Conservation (phyloP, 2,329 filamentous ascomycete species). For the Colletotrichum caudatum region DNA sequence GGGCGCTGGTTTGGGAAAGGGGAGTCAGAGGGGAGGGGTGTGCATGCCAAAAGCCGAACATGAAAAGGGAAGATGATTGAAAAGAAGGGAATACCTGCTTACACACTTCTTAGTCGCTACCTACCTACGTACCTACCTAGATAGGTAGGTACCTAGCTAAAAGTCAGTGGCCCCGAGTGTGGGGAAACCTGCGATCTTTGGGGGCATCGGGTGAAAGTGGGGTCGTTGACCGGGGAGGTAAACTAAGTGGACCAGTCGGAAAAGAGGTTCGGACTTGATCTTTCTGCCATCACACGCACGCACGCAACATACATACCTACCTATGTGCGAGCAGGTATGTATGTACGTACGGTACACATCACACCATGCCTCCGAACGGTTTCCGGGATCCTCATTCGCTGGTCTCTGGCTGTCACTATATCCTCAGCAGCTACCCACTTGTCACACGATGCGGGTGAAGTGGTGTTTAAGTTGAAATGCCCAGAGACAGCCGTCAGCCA, state of each 20-base stretch:
- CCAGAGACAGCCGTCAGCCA: slow-evolving; percentile 35
- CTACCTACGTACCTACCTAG: too few species aligned
- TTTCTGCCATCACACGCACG: neutral
- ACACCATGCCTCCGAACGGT: slow-evolving; percentile 17
- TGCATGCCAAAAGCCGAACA: neutral
- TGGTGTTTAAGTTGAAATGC: slow-evolving; percentile 24
- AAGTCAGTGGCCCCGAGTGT: neutral
- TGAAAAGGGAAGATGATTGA: neutral
- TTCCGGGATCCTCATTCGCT: slow-evolving; percentile 9
- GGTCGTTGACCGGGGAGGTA: neutral
- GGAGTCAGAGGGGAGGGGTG: neutral
- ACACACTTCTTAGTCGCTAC: too few species aligned
- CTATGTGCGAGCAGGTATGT: too few species aligned
- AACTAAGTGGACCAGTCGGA: neutral
- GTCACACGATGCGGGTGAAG: slow-evolving; percentile 5
- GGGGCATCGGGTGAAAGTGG: slow-evolving; percentile 11
- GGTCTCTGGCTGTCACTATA: neutral
- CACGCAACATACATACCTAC: neutral
- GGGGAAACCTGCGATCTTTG: slow-evolving; percentile 10
- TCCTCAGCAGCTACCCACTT: slow-evolving; percentile 3
- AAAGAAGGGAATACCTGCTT: too few species aligned
- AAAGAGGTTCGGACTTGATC: neutral
- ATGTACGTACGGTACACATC: neutral
- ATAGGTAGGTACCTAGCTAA: too few species aligned
- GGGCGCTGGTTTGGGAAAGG: neutral